Evolutionary conservation across 257 asterid species (phyloP), one percentile per base, ranked within the genome.

Genomic region (Fraxinus excelsior): DNA sequence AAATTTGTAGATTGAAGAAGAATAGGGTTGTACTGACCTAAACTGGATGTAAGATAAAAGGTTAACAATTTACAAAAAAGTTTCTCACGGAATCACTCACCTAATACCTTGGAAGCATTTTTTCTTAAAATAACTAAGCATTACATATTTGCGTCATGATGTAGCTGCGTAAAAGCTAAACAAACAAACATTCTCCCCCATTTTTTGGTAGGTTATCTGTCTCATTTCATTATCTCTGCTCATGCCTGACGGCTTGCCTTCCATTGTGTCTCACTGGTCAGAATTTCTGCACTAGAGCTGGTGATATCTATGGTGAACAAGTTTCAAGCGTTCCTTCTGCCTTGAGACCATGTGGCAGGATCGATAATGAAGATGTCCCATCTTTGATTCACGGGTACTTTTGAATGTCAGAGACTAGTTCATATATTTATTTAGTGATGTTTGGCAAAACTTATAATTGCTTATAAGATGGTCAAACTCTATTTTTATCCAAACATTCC

Each of bases 301-400:
- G 91, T 81, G 97, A 87, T 79, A 67, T 42, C 75, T 91, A 89
- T 34, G 90, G 70, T 10, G 91, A 80, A 73, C 89, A 82, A 86
- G 85, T 79, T 76, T 82, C 84, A 73, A 86, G 84, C 79, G 82
- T 65, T 75, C 83, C 80, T 69, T 74, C 80, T 51, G 51, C 71
- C 82, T 73, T 85, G 77, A 37, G 68, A 60, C 80, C 79, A 74
- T 79, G 8, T 70, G 82, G 67, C 67, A 58, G 70, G 38, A 82
- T 70, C 75, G 84, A 80, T 81, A 75, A 81, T 53, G 90, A 53
- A 32, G 80, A 86, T 60, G 83, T 53, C 78, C 84, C 70, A 66
- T 76, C 79, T 37, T 62, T 81, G 65, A 78, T 26, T 62, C 84
- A 80, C 68, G 88, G 96, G 97, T 92, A 75, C 42, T 79, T 83